These are phyloP conservation scores for Colletotrichum sp. DNA, from an alignment of 2,329 filamentous ascomycete genomes.

Conservation along the genomic window DNA sequence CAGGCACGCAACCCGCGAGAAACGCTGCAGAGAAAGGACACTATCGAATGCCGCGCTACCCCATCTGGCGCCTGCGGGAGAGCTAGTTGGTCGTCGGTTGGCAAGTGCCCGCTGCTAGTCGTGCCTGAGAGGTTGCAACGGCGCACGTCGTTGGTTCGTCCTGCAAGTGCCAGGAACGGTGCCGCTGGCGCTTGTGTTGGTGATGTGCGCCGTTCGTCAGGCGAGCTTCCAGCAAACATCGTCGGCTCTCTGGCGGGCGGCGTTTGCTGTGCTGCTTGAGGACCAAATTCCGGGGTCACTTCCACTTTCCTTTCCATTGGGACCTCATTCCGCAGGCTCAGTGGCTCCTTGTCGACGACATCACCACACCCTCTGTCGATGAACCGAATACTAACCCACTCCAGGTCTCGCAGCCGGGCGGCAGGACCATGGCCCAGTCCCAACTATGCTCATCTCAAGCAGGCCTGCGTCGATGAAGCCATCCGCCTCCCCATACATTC, in stretches of 20 bases:
- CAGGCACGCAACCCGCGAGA: background rate
- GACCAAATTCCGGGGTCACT: background rate
- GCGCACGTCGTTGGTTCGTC: background rate
- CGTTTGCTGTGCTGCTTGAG: background rate
- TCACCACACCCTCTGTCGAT: slow-evolving; percentile 16
- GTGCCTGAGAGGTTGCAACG: slow-evolving; percentile 5
- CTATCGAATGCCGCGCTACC: slow-evolving; percentile 5
- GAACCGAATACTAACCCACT: background rate
- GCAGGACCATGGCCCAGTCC: background rate
- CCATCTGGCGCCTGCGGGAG: background rate
- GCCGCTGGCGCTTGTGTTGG: background rate
- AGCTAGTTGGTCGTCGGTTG: background rate
- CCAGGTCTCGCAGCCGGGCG: background rate
- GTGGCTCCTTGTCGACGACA: background rate
- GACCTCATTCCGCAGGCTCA: background rate
- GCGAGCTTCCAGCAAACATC: background rate
- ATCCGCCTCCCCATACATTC: background rate
- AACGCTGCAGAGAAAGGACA: background rate
- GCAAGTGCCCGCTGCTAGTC: background rate
- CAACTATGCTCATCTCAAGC: background rate
- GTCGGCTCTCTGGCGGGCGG: background rate
- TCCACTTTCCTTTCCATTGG: background rate
- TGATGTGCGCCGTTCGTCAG: background rate
- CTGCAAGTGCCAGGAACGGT: slow-evolving; percentile 11
- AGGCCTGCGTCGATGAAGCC: background rate